Evolutionary conservation across 305 asterid species (phyloP), one percentile per base, ranked within the genome.

Genomic region (Striga hermonthica): DNA sequence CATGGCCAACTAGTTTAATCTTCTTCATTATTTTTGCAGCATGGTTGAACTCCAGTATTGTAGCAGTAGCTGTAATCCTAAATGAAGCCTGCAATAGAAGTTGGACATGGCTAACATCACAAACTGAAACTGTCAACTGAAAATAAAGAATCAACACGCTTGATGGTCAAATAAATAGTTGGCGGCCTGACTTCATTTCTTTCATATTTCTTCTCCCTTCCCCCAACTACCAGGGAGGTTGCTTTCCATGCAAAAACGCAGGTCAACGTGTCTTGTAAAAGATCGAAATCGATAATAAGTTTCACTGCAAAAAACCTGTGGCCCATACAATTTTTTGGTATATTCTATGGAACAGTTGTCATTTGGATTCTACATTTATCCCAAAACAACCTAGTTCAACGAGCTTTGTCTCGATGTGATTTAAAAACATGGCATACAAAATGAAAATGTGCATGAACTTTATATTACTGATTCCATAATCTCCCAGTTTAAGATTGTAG

Each of bases 21-120:
- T 93, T 93, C 80, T 93, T 93, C 78, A 84, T 85, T 76, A 93
- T 84, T 71, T 75, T 81, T 49, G 94, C 84, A 58, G 97, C 95
- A 73, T 88, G 96, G 82, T 93, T 93, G 81, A 90, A 90, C 79
- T 93, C 99, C 76, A 86, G 77, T 63, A 93, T 92, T 36, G 95
- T 84, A 58, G 89, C 99, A 47, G 97, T 90, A 49, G 95, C 99
- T 37, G 89, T 86, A 70, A 93, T 88, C 87, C 99, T 86, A 79
- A 93, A 93, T 69, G 91, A 71, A 61, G 89, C 86, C 99, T 93
- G 92, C 62, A 70, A 57, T 22, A 37, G 34, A 15, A 40, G 58
- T 63, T 41, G 50, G 65, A 43, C 57, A 28, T 22, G 62, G 41
- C 31, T 53, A 54, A 49, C 63, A 58, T 36, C 38, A 55, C 36